These are phyloP conservation scores for Scedosporium aurantiacum DNA, from an alignment of 2,329 filamentous ascomycete species.

Conservation along the genomic window DNA sequence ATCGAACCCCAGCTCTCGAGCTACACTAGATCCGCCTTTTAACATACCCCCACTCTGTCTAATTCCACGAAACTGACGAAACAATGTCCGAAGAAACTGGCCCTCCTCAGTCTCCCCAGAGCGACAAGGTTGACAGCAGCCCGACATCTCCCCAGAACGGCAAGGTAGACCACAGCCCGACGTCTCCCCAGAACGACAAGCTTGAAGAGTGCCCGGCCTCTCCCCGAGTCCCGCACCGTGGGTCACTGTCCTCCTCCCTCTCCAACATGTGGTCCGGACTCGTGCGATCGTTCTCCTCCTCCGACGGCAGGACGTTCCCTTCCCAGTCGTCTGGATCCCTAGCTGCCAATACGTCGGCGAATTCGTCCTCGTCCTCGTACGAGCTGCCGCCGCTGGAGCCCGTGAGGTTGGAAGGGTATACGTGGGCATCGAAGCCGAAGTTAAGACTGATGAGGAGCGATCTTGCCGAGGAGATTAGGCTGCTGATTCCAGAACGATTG, in stretches of 20 bases:
- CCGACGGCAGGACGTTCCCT: constrained; percentile 21
- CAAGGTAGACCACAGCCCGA: background rate
- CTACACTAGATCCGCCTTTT: too few relatives aligned
- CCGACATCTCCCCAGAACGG: background rate
- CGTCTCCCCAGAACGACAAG: background rate
- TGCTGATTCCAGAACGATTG: constrained; percentile 75
- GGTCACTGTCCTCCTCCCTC: constrained; percentile 11
- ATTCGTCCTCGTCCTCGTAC: constrained; percentile 61
- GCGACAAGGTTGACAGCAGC: background rate
- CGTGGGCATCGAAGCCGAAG: constrained; percentile 42
- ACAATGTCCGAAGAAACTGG: background rate
- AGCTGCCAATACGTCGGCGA: constrained; percentile 29
- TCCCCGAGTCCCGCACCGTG: background rate
- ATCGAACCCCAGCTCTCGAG: too few relatives aligned
- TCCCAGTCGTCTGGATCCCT: background rate
- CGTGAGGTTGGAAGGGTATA: constrained; percentile 57
- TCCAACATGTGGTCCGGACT: constrained; percentile 46
- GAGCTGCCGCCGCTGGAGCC: constrained; percentile 83
- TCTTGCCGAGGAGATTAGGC: constrained; percentile 84
- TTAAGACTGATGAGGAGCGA: constrained; percentile 58
- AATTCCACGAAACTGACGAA: background rate
- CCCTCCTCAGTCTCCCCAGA: background rate
- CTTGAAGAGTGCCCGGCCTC: background rate
- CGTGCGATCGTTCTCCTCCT: constrained; percentile 54
- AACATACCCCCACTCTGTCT: too few relatives aligned